Evolutionary conservation across 768 basidiomycete genomes (phyloP).

Genomic region (Russula ochroleuca): DNA sequence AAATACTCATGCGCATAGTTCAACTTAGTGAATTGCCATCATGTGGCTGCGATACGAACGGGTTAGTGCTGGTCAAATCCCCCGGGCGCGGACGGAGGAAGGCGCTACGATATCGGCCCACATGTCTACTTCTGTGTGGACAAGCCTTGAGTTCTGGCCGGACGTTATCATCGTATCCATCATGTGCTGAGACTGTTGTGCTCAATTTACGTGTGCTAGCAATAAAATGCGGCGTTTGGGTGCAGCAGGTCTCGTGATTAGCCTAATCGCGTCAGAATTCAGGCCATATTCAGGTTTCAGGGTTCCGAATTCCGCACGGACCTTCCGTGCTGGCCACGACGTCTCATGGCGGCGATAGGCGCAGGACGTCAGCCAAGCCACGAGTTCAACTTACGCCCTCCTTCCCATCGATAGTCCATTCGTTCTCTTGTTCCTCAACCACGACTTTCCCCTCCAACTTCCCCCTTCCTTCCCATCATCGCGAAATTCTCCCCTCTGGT

Average conservation of each 20-base stretch:
- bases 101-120: neutral
- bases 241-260: neutral
- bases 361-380: neutral
- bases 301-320: neutral
- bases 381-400: neutral
- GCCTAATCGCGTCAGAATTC: neutral
- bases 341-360: neutral
- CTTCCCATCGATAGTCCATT: slow-evolving; percentile 2
- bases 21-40: neutral
- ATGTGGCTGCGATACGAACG: neutral
- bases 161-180: neutral
- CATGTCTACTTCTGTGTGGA: neutral
- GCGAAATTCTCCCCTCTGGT: neutral
- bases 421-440: neutral
- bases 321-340: neutral
- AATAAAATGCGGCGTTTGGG: neutral
- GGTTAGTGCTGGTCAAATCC: neutral
- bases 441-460: neutral
- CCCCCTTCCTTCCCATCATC: neutral
- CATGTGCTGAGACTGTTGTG: neutral
- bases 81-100: no score
- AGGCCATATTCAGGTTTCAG: neutral
- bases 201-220: neutral
- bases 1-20: neutral
- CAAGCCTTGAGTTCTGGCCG: neutral